These are phyloP conservation scores for Cryptosporidium viatorum DNA, from an alignment of 169 alveolate genomes.

Conservation along the genomic window DNA sequence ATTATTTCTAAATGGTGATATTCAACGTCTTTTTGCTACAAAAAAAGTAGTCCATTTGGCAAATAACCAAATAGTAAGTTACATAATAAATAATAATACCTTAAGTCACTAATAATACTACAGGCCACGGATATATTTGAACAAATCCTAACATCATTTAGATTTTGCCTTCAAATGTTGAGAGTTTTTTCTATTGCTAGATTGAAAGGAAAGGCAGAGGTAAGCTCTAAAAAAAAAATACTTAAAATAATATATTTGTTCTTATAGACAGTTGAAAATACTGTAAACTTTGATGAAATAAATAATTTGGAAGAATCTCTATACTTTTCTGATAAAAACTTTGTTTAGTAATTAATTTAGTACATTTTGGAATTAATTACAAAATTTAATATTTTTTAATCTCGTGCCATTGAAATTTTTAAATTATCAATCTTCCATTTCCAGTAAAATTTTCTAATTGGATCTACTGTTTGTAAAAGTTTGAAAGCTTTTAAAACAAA, in stretches of 20 bases:
- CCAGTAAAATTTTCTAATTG: conserved; percentile 54
- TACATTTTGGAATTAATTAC: neutral
- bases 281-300: conserved; percentile 41
- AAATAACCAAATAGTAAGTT: conserved; percentile 67
- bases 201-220: conserved; percentile 60
- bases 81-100: neutral
- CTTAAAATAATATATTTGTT: neutral
- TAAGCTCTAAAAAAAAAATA: conserved; percentile 8
- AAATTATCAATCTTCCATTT: conserved; percentile 41
- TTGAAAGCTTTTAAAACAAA: neutral
- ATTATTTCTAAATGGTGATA: conserved; percentile 58
- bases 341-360: neutral
- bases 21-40: conserved; percentile 34
- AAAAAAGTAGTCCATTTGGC: neutral
- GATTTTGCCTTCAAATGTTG: conserved; percentile 49
- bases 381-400: neutral
- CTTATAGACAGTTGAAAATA: conserved; percentile 12
- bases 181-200: conserved; percentile 63
- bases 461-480: conserved; percentile 17
- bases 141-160: conserved; percentile 57
- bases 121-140: conserved; percentile 61
- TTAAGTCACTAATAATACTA: neutral
- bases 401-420: neutral
- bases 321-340: conserved; percentile 35
- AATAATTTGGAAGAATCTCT: conserved; percentile 4